These are phyloP conservation scores for Blumeriella jaapii DNA, from an alignment of 2,329 filamentous ascomycete species.

Conservation along the genomic window DNA sequence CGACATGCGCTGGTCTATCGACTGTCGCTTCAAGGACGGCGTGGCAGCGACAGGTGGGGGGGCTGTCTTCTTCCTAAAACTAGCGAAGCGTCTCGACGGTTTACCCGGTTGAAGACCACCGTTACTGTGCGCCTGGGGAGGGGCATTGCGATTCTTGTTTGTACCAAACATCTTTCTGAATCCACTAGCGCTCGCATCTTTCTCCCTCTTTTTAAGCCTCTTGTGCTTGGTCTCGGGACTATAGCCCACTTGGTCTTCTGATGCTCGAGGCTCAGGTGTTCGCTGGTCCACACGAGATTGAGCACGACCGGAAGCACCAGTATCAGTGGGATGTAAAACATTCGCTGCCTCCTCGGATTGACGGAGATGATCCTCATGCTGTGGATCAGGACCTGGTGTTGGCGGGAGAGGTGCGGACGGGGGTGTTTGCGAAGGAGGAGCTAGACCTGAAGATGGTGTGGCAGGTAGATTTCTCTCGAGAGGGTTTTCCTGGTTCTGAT, in stretches of 20 bases:
- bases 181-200: slow-evolving; percentile 30
- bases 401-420: slow-evolving; percentile 18
- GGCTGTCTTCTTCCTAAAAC: slow-evolving; percentile 31
- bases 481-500: slow-evolving; percentile 11
- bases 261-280: slow-evolving; percentile 18
- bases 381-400: slow-evolving; percentile 16
- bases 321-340: slow-evolving; percentile 16
- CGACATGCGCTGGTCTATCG: slow-evolving; percentile 15
- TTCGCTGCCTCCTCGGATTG: slow-evolving; percentile 29
- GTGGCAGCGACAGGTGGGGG: too few relatives aligned
- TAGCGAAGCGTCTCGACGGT: slow-evolving; percentile 30
- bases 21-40: slow-evolving; percentile 12
- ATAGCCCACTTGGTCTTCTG: slow-evolving; percentile 18
- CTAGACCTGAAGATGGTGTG: slow-evolving; percentile 32
- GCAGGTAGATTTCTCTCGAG: slow-evolving; percentile 27
- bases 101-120: slow-evolving; percentile 25
- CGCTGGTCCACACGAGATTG: slow-evolving; percentile 14
- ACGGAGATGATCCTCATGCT: slow-evolving; percentile 8
- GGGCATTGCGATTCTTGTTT: slow-evolving; percentile 47
- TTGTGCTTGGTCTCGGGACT: slow-evolving; percentile 38
- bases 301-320: slow-evolving; percentile 15
- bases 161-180: slow-evolving; percentile 56
- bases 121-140: slow-evolving; percentile 37
- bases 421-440: slow-evolving; percentile 12
- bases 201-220: slow-evolving; percentile 43